Evolutionary conservation across 257 asterid species (phyloP).

Genomic region (Lithospermum erythrorhizon): DNA sequence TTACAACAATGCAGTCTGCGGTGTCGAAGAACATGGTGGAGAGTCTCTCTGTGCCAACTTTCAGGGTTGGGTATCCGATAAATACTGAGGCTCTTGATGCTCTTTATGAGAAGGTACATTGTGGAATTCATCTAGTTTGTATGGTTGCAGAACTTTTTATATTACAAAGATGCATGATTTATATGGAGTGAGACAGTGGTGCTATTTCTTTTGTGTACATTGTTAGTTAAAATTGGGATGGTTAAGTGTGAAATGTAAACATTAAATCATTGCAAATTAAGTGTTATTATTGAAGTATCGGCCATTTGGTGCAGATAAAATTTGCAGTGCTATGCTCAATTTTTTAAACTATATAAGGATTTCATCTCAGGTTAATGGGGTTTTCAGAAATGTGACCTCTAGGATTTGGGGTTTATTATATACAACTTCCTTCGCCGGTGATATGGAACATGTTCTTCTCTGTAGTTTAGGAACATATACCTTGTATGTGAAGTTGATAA

Average conservation of each 20-base stretch:
- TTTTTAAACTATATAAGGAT: background rate
- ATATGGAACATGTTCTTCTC: too few species aligned
- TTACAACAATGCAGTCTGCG: constrained; percentile 86
- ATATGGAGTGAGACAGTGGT: background rate
- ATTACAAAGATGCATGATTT: background rate
- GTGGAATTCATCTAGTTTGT: background rate
- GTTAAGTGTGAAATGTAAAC: background rate
- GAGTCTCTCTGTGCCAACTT: constrained; percentile 86
- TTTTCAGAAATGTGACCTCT: background rate
- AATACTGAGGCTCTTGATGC: constrained; percentile 91
- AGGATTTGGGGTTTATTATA: too few species aligned
- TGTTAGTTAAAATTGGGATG: too few species aligned
- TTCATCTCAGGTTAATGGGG: background rate
- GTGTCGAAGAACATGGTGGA: constrained; percentile 95
- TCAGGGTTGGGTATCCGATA: constrained; percentile 89
- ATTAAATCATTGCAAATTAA: too few species aligned
- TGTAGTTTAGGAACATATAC: too few species aligned
- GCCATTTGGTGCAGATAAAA: background rate
- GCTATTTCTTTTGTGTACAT: too few species aligned
- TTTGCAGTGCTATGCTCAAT: background rate
- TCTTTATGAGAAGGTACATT: constrained; percentile 79
- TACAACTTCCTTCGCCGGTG: too few species aligned
- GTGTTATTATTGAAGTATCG: too few species aligned
- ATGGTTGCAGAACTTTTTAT: background rate
- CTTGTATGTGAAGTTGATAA: background rate